Evolutionary conservation across 208 protist genomes (phyloP), one percentile per base, ranked within the genome.

Genomic region (Acanthamoeba royreba): DNA sequence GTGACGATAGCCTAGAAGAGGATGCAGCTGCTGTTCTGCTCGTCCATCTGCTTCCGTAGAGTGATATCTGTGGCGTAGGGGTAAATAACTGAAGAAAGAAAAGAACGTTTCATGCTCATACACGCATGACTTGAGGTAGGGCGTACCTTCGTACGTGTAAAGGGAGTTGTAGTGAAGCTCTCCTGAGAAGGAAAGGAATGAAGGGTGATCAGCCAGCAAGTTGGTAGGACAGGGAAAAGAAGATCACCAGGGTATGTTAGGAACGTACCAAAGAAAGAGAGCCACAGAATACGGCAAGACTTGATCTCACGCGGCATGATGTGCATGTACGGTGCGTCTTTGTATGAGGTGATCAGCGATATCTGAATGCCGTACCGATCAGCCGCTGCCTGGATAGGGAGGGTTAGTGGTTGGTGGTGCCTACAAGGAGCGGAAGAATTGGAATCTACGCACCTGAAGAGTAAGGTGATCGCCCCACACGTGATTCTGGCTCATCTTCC

Each of bases 141-240:
- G 33, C 4, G 31, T 58, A 92, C 86, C 86, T 77, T 92, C 86
- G 11, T 79, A 25, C n/a, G 55, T 66, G 46, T 92, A 92, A 4
- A 92, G 86, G 1, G 86, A 92, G 33, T 92, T 92, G 86, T 92
- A 92, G 46, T 92, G 86, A 3, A 92, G 87, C n/a, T 92, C 87
- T 17, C 87, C 66, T 79, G 66, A 43, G 15, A 58, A 22, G 49
- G 49, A 58, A 55, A 19, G 9, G 13, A 55, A 55, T 9, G 49
- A 55, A 55, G 49, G n/a, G 53, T 61, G 19, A n/a, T 61, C 22
- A n/a, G 22, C 53, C 19, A 61, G 22, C 53, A 61, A n/a, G n/a
- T 61, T n/a, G n/a, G 53, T 61, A 77, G 66, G 31, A 28, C 17
- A 43, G 66, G 66, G n/a, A 52, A 7, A 85, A 8, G 35, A 85